phyloP scores from a whole-genome alignment of 1,284 basidiomycete species.

The Cryptococcus sp. region DNA sequence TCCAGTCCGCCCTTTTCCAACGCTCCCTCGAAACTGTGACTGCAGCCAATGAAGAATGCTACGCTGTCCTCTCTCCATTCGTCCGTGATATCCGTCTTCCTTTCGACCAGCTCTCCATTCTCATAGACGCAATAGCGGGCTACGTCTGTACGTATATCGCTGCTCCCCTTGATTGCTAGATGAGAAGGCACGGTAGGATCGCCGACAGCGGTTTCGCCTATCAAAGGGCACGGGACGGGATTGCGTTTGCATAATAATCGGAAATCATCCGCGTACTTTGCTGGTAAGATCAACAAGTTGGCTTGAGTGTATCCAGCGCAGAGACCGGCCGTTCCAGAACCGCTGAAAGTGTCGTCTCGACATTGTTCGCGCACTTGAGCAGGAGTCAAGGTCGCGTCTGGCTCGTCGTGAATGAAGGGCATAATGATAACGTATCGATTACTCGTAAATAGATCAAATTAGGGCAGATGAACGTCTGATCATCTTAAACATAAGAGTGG shows the following conservation, averaged over 20 bases:
- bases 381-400: neutral
- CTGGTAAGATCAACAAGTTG: neutral
- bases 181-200: neutral
- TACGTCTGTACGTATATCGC: slow-evolving; percentile 1
- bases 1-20: neutral
- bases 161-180: neutral
- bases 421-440: neutral
- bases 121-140: neutral
- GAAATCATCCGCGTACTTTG: neutral
- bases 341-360: neutral
- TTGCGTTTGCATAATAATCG: neutral
- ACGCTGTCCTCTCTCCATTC: neutral
- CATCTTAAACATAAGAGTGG: too few species aligned
- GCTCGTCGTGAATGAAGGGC: slow-evolving; percentile 1
- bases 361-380: neutral
- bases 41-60: slow-evolving; percentile 1
- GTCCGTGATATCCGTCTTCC: neutral
- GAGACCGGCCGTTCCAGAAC: neutral
- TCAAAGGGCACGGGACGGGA: neutral
- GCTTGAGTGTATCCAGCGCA: neutral
- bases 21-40: slow-evolving; percentile 1
- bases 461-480: too few species aligned
- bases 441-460: too few species aligned
- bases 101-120: neutral
- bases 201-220: neutral